Percentiles rank a stretch among this genome's conserved stretches.
phyloP scores from a whole-genome alignment of 208 protist species.

The Leishmania martiniquensis region DNA sequence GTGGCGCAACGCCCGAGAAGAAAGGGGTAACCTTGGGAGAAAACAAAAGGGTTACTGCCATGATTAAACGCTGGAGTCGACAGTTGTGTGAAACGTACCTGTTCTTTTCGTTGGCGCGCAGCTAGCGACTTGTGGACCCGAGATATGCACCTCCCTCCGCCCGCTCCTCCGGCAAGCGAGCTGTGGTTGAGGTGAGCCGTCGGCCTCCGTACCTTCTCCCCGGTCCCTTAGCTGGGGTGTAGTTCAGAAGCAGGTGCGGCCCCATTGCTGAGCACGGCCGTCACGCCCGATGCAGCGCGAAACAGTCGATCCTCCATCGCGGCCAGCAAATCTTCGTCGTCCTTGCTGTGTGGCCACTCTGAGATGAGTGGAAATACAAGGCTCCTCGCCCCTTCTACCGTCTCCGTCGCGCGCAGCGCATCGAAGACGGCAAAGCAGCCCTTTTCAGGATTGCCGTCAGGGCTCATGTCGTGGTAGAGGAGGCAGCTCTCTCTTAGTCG shows the following conservation, averaged over 20 bases:
- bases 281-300: slow-evolving; percentile 86
- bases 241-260: not conserved
- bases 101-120: not conserved
- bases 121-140: not conserved
- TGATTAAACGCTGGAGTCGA: not conserved
- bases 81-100: not conserved
- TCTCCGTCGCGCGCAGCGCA: slow-evolving; percentile 84
- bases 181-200: not conserved
- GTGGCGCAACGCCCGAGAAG: not conserved
- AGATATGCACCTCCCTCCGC: not conserved
- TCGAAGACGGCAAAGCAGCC: slow-evolving; percentile 86
- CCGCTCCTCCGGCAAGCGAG: not conserved
- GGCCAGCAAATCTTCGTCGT: slow-evolving; percentile 59
- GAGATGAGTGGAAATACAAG: slow-evolving; percentile 89
- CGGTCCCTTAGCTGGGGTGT: not conserved
- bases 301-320: slow-evolving; percentile 92
- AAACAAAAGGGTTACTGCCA: not conserved
- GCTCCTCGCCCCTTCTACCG: slow-evolving; percentile 47
- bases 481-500: slow-evolving; percentile 41
- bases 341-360: slow-evolving; percentile 59
- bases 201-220: not conserved
- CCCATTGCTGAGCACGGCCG: slow-evolving; percentile 43
- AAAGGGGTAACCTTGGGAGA: not conserved
- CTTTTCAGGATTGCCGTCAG: slow-evolving; percentile 50
- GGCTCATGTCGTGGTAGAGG: slow-evolving; percentile 75